Evolutionary conservation across 1,284 basidiomycete species (phyloP), one percentile per base, ranked within the genome.

Genomic region (Sanghuangporus sanghuang): DNA sequence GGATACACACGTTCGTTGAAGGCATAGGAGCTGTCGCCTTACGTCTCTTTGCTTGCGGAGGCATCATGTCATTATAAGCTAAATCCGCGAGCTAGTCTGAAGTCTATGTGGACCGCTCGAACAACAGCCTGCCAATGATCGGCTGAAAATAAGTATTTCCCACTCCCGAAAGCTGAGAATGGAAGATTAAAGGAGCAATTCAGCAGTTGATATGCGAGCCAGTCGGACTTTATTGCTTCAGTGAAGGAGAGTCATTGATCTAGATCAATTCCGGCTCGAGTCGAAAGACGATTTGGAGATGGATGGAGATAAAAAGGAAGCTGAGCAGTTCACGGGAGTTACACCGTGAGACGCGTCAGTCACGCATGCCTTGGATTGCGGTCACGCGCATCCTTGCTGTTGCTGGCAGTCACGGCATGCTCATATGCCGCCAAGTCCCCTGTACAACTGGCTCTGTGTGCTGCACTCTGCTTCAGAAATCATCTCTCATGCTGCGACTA

Each of bases 391-490:
- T 54, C 11, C 36, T 54, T 36, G 36, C 48, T 9, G 35, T 46
- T 46, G 44, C 44, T 46, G 8, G 7, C 16, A 7, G 44, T 46
- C 44, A 46, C 44, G 44, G 44, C 44, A 60, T 54, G 52, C 21
- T 42, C 52, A 57, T 56, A 64, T 64, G 63, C 63, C 63, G 67
- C 85, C 88, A 57, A 81, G 86, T 52, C 82, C 86, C 52, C 81
- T 80, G 27, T 89, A 82, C 75, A 87, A 85, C 77, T 89, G 85
- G 84, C 72, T 87, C 63, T 87, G 85, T 69, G 86, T 88, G 40
- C 76, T 82, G 44, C 81, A 82, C 63, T 82, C 86, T 14, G 73
- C 82, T 36, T 75, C 79, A 63, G 82, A 86, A 66, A 84, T 91
- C 57, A 70, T 87, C 48, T 76, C 80, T 16, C 81, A 85, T 79